Evolutionary conservation across 2,329 filamentous ascomycete genomes (phyloP).

Genomic region (Epichloe glyceriae): DNA sequence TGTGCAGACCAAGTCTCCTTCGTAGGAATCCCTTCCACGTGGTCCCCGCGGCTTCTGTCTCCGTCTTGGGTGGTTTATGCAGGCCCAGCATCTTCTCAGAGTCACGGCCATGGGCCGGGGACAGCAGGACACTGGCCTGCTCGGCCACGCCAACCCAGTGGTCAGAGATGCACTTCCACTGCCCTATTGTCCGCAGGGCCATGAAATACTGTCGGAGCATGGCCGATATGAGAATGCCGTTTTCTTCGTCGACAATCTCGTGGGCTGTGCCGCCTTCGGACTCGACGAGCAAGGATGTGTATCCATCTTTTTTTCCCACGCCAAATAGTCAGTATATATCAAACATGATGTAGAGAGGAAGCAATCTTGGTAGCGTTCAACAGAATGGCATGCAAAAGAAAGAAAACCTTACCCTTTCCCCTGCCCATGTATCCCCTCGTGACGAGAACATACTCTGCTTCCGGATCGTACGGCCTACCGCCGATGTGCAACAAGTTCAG

Average conservation of each 20-base stretch:
- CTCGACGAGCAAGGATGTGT: slow-evolving; percentile 59
- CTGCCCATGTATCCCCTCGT: slow-evolving; percentile 83
- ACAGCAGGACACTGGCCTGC: slow-evolving; percentile 35
- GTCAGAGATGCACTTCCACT: slow-evolving; percentile 61
- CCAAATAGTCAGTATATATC: not conserved
- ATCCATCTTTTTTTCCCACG: slow-evolving; percentile 45
- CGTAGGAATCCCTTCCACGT: slow-evolving; percentile 26
- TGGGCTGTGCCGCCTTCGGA: slow-evolving; percentile 64
- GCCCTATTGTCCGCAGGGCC: slow-evolving; percentile 66
- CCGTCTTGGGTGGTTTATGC: slow-evolving; percentile 6
- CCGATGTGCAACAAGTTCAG: slow-evolving; percentile 50
- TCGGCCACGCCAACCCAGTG: slow-evolving; percentile 58
- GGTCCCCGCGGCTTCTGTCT: slow-evolving; percentile 10
- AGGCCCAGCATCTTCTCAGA: slow-evolving; percentile 20
- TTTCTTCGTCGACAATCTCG: slow-evolving; percentile 74
- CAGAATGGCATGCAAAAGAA: not conserved
- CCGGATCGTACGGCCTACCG: slow-evolving; percentile 45
- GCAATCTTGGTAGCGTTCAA: not conserved
- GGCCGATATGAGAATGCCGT: slow-evolving; percentile 73
- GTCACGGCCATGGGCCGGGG: slow-evolving; percentile 18
- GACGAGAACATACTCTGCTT: slow-evolving; percentile 56
- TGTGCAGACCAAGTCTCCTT: slow-evolving; percentile 21
- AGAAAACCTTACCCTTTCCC: slow-evolving; percentile 43
- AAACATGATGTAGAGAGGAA: not conserved
- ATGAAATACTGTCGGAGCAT: slow-evolving; percentile 88